Evolutionary conservation across 352 stramenopile species (phyloP), one percentile per base, ranked within the genome.

Genomic region (Globisporangium spiculum): DNA sequence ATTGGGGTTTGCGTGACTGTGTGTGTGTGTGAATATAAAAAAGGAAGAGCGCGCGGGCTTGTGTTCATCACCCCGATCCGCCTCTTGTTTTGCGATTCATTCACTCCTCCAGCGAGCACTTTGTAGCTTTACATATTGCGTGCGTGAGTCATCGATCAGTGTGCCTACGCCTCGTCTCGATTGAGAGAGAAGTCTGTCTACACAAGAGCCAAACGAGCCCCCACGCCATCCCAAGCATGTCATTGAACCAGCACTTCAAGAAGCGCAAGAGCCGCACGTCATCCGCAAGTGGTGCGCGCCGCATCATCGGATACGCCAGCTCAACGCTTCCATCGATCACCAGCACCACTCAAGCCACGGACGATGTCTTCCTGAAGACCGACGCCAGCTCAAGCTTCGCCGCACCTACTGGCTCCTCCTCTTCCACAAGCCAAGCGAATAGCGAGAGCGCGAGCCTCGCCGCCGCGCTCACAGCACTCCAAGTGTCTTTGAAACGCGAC

Each of bases 401-500:
- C 26, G 65, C 73, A 3, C 53, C 71, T 36, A 27, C 71, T 36
- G 32, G 71, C 0, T 57, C 68, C 18, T 8, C 57, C 3, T 20
- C 65, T 1, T 5, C 38, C 50, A 44, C 20, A 20, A 50, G 57
- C 68, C 56, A 62, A 36, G 26, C 75, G 6, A 66, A 54, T 22
- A 50, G 36, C 16, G 83, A 91, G 60, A 66, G 75, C 32, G 78
- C 78, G 27, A 90, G 78, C 63, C 71, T 92, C 41, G 79, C 83
- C 3, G 74, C 78, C 0, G 84, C 83, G 10, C 67, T 92, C 36
- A 91, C 75, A 0, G 82, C 83, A 26, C 83, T 94, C 22, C 86
- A 92, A 66, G 80, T 94, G 16, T 92, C 86, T 48, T 72, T 92
- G 26, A 91, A 89, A 70, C 84, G 83, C 58, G 83, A 91, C 61